Percentiles rank a stretch among this genome's conserved stretches.
Conservation (phyloP, 208 protist species). For the Endotrypanum monterogeii region DNA sequence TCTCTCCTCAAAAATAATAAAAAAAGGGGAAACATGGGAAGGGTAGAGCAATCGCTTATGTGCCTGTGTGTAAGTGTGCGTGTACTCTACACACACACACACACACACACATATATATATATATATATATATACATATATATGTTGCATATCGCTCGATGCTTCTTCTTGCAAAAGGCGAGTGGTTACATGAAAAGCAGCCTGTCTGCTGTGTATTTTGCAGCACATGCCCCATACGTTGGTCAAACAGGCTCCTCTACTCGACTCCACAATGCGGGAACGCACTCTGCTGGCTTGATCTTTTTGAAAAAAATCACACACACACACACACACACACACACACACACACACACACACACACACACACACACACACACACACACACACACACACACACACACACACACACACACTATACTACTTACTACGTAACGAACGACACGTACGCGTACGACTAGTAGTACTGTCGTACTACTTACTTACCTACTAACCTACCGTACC, state of each 20-base stretch:
- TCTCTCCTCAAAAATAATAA: too few species aligned
- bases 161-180: background rate
- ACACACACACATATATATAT: too few species aligned
- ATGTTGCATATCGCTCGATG: background rate
- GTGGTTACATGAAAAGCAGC: background rate
- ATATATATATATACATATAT: too few species aligned
- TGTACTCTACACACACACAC: too few species aligned
- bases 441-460: too few species aligned
- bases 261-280: background rate
- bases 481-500: too few species aligned
- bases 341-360: background rate
- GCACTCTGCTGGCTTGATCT: background rate
- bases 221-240: background rate
- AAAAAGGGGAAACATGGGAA: too few species aligned
- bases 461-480: too few species aligned
- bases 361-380: background rate
- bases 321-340: background rate
- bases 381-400: background rate
- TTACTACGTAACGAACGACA: too few species aligned
- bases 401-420: background rate
- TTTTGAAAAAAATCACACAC: too few species aligned
- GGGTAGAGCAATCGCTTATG: background rate
- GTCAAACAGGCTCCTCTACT: background rate
- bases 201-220: background rate
- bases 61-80: background rate